phyloP scores from a whole-genome alignment of 805 yeast genomes.

The Candida orba region DNA sequence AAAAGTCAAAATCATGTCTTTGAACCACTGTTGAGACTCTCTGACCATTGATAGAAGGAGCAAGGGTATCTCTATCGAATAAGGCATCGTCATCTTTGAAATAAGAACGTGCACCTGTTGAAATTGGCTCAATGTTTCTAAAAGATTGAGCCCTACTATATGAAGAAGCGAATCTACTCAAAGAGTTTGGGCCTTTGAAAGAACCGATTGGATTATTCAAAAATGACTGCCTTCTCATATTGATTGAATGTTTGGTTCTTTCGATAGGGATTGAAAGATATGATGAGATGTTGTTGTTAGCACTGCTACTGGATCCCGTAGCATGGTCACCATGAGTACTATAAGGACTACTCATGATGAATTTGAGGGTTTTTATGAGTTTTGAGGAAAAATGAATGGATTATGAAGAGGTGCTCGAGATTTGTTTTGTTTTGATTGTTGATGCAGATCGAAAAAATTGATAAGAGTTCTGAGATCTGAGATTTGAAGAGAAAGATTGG shows the following conservation, averaged over 20 bases:
- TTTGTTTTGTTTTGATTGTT: no score
- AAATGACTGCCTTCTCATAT: slow-evolving; percentile 30
- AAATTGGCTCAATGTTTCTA: slow-evolving; percentile 41
- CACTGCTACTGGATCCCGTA: background rate
- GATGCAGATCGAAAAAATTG: no score
- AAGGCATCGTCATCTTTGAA: slow-evolving; percentile 58
- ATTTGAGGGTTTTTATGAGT: no score
- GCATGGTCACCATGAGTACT: background rate
- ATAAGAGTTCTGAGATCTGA: no score
- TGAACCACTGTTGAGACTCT: slow-evolving; percentile 50
- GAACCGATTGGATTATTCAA: slow-evolving; percentile 47
- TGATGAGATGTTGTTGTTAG: slow-evolving; percentile 1
- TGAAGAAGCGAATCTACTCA: slow-evolving; percentile 75
- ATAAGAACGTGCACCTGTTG: slow-evolving; percentile 46
- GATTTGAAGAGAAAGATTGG: no score
- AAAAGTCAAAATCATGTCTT: slow-evolving; percentile 27
- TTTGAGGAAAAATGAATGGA: no score
- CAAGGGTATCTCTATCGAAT: slow-evolving; percentile 60
- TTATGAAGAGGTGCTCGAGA: no score
- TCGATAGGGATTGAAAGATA: slow-evolving; percentile 16
- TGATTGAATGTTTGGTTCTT: slow-evolving; percentile 16
- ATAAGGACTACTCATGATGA: background rate
- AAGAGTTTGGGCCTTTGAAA: slow-evolving; percentile 57
- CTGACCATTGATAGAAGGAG: slow-evolving; percentile 59
- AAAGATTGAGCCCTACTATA: slow-evolving; percentile 73